Conservation (phyloP, 805 yeast species). For the Sungouiozyma ichnusensis region DNA sequence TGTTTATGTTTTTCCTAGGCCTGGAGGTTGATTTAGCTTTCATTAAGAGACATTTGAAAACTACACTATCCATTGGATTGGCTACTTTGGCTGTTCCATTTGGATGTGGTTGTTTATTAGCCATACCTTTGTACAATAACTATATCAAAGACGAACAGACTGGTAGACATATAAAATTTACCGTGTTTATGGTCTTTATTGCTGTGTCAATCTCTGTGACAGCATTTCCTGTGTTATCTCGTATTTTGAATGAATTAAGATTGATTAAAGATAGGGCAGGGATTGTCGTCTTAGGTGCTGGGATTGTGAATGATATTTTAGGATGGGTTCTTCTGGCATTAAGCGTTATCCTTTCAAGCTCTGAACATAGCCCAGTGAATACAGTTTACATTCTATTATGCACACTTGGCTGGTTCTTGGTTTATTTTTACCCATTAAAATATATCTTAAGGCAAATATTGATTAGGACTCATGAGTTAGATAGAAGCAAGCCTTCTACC, state of each 20-base stretch:
- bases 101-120: slow-evolving; percentile 64
- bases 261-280: slow-evolving; percentile 66
- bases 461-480: slow-evolving; percentile 43
- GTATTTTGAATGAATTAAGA: slow-evolving; percentile 65
- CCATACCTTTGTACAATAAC: slow-evolving; percentile 55
- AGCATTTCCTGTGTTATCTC: slow-evolving; percentile 75
- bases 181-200: slow-evolving; percentile 69
- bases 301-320: slow-evolving; percentile 65
- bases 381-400: slow-evolving; percentile 61
- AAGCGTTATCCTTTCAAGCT: slow-evolving; percentile 65
- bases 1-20: slow-evolving; percentile 68
- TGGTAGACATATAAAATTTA: slow-evolving; percentile 39
- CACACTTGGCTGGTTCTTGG: slow-evolving; percentile 57
- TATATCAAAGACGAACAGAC: slow-evolving; percentile 32
- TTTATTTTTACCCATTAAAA: slow-evolving; percentile 49
- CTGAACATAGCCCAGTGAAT: slow-evolving; percentile 50
- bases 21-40: slow-evolving; percentile 65
- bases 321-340: slow-evolving; percentile 78
- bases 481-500: slow-evolving; percentile 53
- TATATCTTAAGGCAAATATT: slow-evolving; percentile 37
- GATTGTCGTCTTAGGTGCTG: slow-evolving; percentile 67
- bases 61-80: slow-evolving; percentile 59
- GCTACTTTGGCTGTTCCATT: slow-evolving; percentile 70
- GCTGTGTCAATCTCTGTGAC: slow-evolving; percentile 80
- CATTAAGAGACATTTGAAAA: slow-evolving; percentile 47